Evolutionary conservation across 768 basidiomycete genomes (phyloP).

Genomic region (Dioszegia crocea): DNA sequence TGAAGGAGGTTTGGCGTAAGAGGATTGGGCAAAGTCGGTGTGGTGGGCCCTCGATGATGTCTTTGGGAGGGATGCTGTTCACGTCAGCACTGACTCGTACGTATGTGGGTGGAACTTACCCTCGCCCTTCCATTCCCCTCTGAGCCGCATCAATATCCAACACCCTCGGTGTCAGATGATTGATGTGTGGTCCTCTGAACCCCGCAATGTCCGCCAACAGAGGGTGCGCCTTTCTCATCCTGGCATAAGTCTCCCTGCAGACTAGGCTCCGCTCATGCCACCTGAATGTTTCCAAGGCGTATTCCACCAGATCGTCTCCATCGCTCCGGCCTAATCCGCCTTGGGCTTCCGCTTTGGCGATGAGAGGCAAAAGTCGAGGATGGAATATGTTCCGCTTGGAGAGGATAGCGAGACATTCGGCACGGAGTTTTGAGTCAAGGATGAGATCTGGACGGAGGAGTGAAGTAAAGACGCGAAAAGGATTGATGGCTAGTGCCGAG

Average conservation of each 20-base stretch:
- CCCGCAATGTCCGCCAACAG: constrained; percentile 43
- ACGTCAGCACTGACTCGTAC: neutral
- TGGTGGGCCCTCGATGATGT: constrained; percentile 46
- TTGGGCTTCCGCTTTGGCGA: constrained; percentile 28
- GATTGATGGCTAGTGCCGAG: constrained; percentile 31
- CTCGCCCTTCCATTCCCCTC: constrained; percentile 32
- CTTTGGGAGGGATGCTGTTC: constrained; percentile 39
- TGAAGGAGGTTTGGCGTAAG: constrained; percentile 46
- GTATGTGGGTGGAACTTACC: constrained; percentile 17
- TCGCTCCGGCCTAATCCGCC: constrained; percentile 23
- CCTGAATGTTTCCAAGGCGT: constrained; percentile 37
- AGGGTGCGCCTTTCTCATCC: constrained; percentile 23
- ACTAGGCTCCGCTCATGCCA: constrained; percentile 40
- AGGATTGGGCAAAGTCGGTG: constrained; percentile 33
- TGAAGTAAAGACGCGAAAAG: constrained; percentile 44
- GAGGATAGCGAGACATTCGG: constrained; percentile 21
- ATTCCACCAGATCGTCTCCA: constrained; percentile 22
- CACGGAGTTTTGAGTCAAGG: constrained; percentile 19
- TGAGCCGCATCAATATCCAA: constrained; percentile 46
- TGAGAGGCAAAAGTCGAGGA: constrained; percentile 12
- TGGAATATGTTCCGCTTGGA: constrained; percentile 36
- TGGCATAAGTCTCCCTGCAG: constrained; percentile 24
- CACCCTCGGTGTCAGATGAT: constrained; percentile 45
- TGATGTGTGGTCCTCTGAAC: constrained; percentile 43
- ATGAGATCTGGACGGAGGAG: constrained; percentile 40